Evolutionary conservation across 495 filamentous ascomycete genomes (phyloP), one percentile per base, ranked within the genome.

Genomic region (Neurospora sp.): DNA sequence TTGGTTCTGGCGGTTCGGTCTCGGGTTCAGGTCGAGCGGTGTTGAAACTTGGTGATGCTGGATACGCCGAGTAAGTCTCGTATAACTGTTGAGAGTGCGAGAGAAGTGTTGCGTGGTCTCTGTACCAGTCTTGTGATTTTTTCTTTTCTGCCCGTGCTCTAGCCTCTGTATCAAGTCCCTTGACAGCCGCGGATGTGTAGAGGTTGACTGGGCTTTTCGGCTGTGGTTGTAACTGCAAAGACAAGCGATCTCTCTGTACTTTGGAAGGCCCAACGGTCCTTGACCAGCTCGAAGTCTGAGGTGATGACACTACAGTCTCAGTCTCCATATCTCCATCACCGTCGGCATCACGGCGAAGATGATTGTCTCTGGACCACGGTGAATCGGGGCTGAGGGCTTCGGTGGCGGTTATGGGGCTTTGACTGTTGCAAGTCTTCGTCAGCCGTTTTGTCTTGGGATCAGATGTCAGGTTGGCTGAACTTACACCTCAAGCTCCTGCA

Each of bases 341-440:
- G 12, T 62, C 54, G 2, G 3, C 14, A 4, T 66, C 54, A 7
- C 54, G 54, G 14, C 54, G 54, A 16, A 31, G 11, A 66, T 10
- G 54, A 35, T 0, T 41, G 42, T 77, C 74, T 3, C 75, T 71
- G 70, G 75, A 80, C 76, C 76, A 78, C 1, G 74, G 73, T 2
- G 76, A 74, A 46, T 71, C 72, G 6, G 79, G 76, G 18, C 74
- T 76, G 39, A 72, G 72, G 23, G 71, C 49, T 23, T 72, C 54
- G 10, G 77, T 78, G 5, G 27, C 71, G 71, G 42, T 71, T 20
- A 75, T 77, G 5, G 77, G 77, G 18, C 73, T 77, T 74, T 78
- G 75, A 74, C 76, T 78, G 73, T 23, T 54, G 0, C 1, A 62
- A 0, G 20, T 42, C 18, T 72, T 12, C 5, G 44, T 71, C 0